A percentile compares a stretch with the other conserved stretches of the same genome.
Conservation (phyloP, 2,329 filamentous ascomycete genomes). For the Helotiales sp. region DNA sequence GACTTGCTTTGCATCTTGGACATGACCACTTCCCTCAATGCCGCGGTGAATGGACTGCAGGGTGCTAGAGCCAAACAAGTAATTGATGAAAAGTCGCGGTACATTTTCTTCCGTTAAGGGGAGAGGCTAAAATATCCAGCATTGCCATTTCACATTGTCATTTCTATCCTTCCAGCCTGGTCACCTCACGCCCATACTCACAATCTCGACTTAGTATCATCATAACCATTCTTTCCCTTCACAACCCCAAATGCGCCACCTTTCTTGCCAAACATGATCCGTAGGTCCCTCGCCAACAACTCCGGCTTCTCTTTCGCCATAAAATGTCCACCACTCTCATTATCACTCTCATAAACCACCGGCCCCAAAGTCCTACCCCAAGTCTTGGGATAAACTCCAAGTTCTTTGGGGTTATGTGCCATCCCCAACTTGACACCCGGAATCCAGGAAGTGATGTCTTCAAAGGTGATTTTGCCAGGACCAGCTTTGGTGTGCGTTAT, state of each 20-base stretch:
- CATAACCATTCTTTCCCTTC: slow-evolving; percentile 31
- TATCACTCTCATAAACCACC: slow-evolving; percentile 54
- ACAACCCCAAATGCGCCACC: slow-evolving; percentile 44
- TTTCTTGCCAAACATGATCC: slow-evolving; percentile 56
- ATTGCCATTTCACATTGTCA: too few relatives aligned
- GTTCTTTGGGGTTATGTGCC: slow-evolving; percentile 59
- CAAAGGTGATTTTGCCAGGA: slow-evolving; percentile 27
- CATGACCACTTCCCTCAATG: too few relatives aligned
- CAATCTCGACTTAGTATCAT: slow-evolving; percentile 20
- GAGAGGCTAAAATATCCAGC: too few relatives aligned
- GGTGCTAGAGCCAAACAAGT: too few relatives aligned
- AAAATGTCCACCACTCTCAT: slow-evolving; percentile 52
- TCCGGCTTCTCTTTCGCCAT: slow-evolving; percentile 59
- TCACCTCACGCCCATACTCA: too few relatives aligned
- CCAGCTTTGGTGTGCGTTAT: slow-evolving; percentile 41
- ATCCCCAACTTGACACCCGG: slow-evolving; percentile 44
- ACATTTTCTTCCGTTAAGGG: too few relatives aligned
- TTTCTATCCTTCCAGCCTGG: too few relatives aligned
- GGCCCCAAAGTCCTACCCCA: slow-evolving; percentile 61
- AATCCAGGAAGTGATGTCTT: slow-evolving; percentile 28
- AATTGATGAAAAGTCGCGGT: too few relatives aligned
- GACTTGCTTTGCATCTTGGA: too few relatives aligned
- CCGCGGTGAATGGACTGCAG: too few relatives aligned
- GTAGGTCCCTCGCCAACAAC: slow-evolving; percentile 52
- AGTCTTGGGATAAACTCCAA: slow-evolving; percentile 51